These are phyloP conservation scores for Leccinum rimulosum DNA, from an alignment of 768 basidiomycete genomes.

Conservation along the genomic window DNA sequence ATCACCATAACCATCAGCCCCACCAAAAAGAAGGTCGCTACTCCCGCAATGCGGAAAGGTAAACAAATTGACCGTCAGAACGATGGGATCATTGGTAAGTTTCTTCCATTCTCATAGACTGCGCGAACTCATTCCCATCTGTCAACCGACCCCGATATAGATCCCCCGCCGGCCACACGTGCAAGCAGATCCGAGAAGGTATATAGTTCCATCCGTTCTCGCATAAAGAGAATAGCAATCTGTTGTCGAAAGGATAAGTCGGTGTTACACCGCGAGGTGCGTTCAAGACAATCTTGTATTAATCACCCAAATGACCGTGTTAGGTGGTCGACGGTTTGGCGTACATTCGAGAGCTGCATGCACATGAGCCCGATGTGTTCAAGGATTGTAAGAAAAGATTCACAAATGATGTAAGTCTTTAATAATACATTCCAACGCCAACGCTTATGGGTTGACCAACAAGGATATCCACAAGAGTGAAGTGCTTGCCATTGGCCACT, in stretches of 20 bases:
- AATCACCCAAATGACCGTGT: background rate
- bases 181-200: background rate
- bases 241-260: background rate
- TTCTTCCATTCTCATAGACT: no score
- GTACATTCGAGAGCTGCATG: background rate
- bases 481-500: background rate
- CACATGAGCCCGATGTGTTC: background rate
- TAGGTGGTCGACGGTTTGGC: background rate
- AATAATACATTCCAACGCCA: background rate
- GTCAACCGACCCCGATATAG: no score
- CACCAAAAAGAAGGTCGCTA: background rate
- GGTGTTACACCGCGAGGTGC: background rate
- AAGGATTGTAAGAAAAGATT: background rate
- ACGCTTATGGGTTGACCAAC: background rate
- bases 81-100: background rate
- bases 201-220: background rate
- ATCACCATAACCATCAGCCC: background rate
- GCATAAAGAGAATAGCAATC: background rate
- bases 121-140: no score
- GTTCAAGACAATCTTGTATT: background rate
- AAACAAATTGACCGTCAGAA: no score
- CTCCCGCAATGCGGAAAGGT: no score
- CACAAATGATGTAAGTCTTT: background rate
- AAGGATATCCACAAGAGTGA: background rate
- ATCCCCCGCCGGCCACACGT: no score